phyloP scores from a whole-genome alignment of 768 basidiomycete genomes.

The Exsudoporus frostii region DNA sequence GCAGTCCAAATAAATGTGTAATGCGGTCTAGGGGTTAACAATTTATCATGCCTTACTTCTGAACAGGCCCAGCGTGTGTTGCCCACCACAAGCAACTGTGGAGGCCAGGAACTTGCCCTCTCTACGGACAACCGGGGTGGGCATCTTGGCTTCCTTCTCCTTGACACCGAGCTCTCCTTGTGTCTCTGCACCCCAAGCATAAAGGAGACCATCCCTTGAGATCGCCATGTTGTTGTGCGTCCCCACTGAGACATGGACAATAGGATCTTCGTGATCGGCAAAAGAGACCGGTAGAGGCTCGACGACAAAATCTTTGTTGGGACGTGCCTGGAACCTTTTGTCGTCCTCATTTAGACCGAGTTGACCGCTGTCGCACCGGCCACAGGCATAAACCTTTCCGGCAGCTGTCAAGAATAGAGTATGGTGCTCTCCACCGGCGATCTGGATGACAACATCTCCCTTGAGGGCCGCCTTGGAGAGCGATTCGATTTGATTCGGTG shows the following conservation, averaged over 20 bases:
- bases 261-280: constrained; percentile 59
- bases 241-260: constrained; percentile 65
- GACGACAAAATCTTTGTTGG: constrained; percentile 55
- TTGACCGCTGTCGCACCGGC: constrained; percentile 80
- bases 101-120: constrained; percentile 58
- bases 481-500: constrained; percentile 61
- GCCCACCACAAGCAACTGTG: constrained; percentile 68
- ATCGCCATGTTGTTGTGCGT: constrained; percentile 71
- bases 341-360: constrained; percentile 74
- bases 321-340: constrained; percentile 54
- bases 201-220: constrained; percentile 63
- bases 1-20: constrained; percentile 18
- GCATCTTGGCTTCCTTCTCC: constrained; percentile 59
- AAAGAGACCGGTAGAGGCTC: constrained; percentile 67
- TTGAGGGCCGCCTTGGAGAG: constrained; percentile 60
- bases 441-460: constrained; percentile 64
- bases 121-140: constrained; percentile 64
- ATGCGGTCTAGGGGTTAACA: constrained; percentile 9
- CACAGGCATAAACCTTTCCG: constrained; percentile 85
- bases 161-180: constrained; percentile 73
- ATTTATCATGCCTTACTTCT: constrained; percentile 49
- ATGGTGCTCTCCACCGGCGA: constrained; percentile 85
- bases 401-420: constrained; percentile 81
- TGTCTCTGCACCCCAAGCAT: constrained; percentile 75
- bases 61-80: constrained; percentile 72